Percentiles rank a stretch among this genome's conserved stretches.
Conservation (phyloP, 768 basidiomycete species). For the Mycena sanguinolenta region DNA sequence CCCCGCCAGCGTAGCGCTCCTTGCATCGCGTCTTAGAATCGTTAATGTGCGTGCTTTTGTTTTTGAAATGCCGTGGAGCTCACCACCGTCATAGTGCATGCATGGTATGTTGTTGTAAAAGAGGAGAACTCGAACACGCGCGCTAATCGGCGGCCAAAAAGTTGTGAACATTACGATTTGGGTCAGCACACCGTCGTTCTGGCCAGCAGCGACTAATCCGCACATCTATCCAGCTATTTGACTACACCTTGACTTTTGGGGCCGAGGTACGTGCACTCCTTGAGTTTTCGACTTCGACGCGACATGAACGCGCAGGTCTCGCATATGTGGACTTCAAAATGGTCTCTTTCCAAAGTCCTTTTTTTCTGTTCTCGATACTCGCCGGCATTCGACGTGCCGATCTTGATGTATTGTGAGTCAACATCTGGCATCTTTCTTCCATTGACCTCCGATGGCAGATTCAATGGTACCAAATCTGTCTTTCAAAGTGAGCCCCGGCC, state of each 20-base stretch:
- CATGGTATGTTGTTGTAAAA: constrained; percentile 16
- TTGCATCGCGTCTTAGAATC: constrained; percentile 20
- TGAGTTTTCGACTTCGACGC: not conserved
- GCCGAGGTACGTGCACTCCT: constrained; percentile 10
- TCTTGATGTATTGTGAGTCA: constrained; percentile 30
- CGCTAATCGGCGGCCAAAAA: not conserved
- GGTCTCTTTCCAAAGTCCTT: constrained; percentile 28
- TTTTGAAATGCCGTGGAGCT: not conserved
- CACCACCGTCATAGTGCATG: constrained; percentile 20
- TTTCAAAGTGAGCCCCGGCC: constrained; percentile 7
- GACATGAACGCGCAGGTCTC: constrained; percentile 8
- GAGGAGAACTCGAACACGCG: not conserved
- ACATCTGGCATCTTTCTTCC: not conserved
- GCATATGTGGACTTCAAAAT: constrained; percentile 30
- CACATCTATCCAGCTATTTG: constrained; percentile 21
- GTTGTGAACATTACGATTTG: constrained; percentile 31
- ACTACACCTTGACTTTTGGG: constrained; percentile 30
- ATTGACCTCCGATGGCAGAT: constrained; percentile 15
- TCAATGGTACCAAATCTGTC: constrained; percentile 23
- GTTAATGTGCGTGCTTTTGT: constrained; percentile 25
- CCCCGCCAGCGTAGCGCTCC: not conserved
- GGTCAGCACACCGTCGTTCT: not conserved
- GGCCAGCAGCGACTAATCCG: not conserved
- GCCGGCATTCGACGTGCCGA: constrained; percentile 33
- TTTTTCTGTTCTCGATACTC: constrained; percentile 33